Evolutionary conservation across 2,329 filamentous ascomycete genomes (phyloP), one percentile per base, ranked within the genome.

Genomic region (Xylariales sp.): DNA sequence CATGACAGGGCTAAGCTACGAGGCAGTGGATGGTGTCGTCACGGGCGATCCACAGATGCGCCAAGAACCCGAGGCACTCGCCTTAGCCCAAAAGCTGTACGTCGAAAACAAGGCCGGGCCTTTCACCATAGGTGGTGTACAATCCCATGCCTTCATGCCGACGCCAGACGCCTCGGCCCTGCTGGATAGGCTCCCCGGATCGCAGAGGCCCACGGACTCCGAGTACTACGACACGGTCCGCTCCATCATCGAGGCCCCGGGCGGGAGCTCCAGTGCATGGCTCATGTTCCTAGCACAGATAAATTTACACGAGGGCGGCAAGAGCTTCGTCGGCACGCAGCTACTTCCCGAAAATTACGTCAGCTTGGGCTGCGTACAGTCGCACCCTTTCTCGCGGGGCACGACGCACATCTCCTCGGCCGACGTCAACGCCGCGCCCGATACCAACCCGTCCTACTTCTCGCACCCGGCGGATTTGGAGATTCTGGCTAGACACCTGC

Each of bases 391-490:
- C 67, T 86, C 84, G 0, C 81, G 86, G 0, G 64, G 64, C 4
- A 5, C 50, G 4, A 32, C 86, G 65, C 87, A 88, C 72, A 86
- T 89, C 67, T 78, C 78, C 10, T 80, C 79, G 4, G 64, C 80
- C 0, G 79, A 82, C 43, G 77, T 81, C 3, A 75, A 76, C n/a
- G 81, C 81, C 16, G 76, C 79, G 34, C 80, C 82, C 1, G 80
- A 84, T 32, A 86, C 88, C 58, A 82, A 87, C 65, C 83, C 84
- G 16, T 81, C 83, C 39, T 87, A 82, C 76, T 82, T 88, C 68
- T 83, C 81, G 9, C 75, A 85, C 62, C 83, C 84, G 3, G 80
- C 84, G 55, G 85, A 87, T 68, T 74, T 87, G 46, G 84, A 85
- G 75, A 83, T 74, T 41, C 78, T 84, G 28, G 77, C 74, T 1